These are phyloP conservation scores for Escovopsis sp. DNA, from an alignment of 2,329 filamentous ascomycete species.

Conservation along the genomic window DNA sequence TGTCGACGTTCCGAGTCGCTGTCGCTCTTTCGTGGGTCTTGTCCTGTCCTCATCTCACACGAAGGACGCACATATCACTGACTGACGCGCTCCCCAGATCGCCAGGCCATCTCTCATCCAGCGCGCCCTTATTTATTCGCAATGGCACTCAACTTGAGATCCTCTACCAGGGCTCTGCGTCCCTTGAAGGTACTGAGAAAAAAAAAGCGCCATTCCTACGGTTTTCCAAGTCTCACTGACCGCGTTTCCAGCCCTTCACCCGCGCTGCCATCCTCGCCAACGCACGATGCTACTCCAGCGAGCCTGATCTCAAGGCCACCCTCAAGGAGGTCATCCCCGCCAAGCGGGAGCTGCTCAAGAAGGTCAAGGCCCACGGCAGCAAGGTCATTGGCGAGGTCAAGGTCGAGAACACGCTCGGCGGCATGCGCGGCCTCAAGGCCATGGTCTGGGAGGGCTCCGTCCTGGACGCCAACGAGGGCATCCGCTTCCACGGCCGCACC, in stretches of 20 bases:
- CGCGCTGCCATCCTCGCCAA: slow-evolving; percentile 16
- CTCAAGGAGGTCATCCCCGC: slow-evolving; percentile 74
- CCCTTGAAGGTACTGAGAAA: slow-evolving; percentile 41
- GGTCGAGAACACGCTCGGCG: slow-evolving; percentile 84
- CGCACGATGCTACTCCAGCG: slow-evolving; percentile 54
- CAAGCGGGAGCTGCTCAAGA: slow-evolving; percentile 85
- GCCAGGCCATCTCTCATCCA: too few species aligned
- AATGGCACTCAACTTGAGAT: slow-evolving; percentile 52
- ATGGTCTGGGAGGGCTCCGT: slow-evolving; percentile 99
- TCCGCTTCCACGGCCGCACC: slow-evolving; percentile 92
- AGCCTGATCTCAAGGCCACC: slow-evolving; percentile 80
- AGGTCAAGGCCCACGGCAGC: slow-evolving; percentile 72
- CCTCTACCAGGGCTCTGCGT: slow-evolving; percentile 47
- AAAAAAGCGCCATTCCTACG: too few species aligned
- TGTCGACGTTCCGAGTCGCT: too few species aligned
- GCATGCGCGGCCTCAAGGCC: slow-evolving; percentile 93
- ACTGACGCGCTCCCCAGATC: too few species aligned
- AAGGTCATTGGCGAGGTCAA: slow-evolving; percentile 86
- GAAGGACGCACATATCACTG: too few species aligned
- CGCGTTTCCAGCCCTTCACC: slow-evolving; percentile 13
- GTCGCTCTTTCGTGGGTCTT: too few species aligned
- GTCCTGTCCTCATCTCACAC: too few species aligned
- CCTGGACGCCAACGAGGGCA: slow-evolving; percentile 90
- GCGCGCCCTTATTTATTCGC: slow-evolving; percentile 1
- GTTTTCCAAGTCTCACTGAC: neutral